phyloP scores from a whole-genome alignment of 2,329 filamentous ascomycete species.

The Calonectria naviculata region DNA sequence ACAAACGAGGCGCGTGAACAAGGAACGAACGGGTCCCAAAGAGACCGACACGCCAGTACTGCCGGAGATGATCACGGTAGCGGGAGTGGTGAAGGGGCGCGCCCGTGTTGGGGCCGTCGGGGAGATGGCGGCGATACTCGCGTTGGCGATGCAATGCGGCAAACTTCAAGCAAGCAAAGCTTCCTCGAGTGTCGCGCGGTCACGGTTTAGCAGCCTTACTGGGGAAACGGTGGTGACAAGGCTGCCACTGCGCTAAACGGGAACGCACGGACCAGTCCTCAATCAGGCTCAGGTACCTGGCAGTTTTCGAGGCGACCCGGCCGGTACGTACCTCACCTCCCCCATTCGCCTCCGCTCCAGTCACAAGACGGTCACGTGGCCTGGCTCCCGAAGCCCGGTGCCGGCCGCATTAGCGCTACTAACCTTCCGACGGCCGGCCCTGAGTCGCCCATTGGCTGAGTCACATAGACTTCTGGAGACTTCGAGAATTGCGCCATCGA shows the following conservation, averaged over 20 bases:
- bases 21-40: constrained; percentile 38
- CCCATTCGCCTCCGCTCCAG: background rate
- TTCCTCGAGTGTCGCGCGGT: constrained; percentile 33
- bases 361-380: constrained; percentile 30
- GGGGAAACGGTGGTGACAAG: constrained; percentile 36
- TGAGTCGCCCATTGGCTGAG: constrained; percentile 37
- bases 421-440: constrained; percentile 21
- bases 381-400: constrained; percentile 25
- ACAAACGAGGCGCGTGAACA: constrained; percentile 28
- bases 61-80: constrained; percentile 4
- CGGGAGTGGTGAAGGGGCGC: background rate
- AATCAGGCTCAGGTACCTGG: constrained; percentile 22
- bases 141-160: constrained; percentile 34
- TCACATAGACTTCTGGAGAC: constrained; percentile 30
- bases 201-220: constrained; percentile 40
- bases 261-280: constrained; percentile 31
- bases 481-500: constrained; percentile 43
- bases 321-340: background rate
- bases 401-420: constrained; percentile 27
- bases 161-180: constrained; percentile 32
- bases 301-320: background rate
- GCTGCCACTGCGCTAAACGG: constrained; percentile 32
- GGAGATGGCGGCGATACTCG: constrained; percentile 30
- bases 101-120: constrained; percentile 22
- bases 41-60: constrained; percentile 13